phyloP scores from a whole-genome alignment of 2,329 filamentous ascomycete species.

The Cladosporium velox region DNA sequence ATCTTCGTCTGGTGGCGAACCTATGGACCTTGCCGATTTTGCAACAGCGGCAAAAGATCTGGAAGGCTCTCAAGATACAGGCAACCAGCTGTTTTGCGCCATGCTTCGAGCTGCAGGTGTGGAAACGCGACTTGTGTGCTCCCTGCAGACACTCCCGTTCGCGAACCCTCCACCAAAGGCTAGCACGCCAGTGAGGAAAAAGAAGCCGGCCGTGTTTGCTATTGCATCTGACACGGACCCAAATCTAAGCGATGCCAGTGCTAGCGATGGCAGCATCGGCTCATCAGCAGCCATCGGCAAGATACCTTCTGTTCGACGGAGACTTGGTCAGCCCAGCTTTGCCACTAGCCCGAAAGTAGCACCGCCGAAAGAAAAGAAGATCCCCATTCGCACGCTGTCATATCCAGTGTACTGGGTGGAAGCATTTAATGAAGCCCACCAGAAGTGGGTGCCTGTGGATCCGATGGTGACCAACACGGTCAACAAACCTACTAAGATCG shows the following conservation, averaged over 20 bases:
- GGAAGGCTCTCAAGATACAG: slow-evolving; percentile 82
- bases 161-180: slow-evolving; percentile 51
- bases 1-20: slow-evolving; percentile 21
- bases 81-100: slow-evolving; percentile 87
- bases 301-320: slow-evolving; percentile 34
- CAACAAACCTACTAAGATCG: slow-evolving; percentile 72
- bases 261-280: slow-evolving; percentile 30
- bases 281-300: slow-evolving; percentile 28
- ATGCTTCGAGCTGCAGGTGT: slow-evolving; percentile 81
- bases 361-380: slow-evolving; percentile 37
- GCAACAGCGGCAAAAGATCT: slow-evolving; percentile 66
- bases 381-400: slow-evolving; percentile 65
- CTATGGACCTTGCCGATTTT: slow-evolving; percentile 63
- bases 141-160: slow-evolving; percentile 79
- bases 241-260: slow-evolving; percentile 23
- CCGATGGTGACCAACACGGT: slow-evolving; percentile 78
- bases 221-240: slow-evolving; percentile 28
- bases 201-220: slow-evolving; percentile 40
- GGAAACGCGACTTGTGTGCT: slow-evolving; percentile 81
- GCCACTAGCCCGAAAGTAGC: slow-evolving; percentile 16
- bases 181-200: slow-evolving; percentile 45
- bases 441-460: slow-evolving; percentile 91
- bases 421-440: slow-evolving; percentile 78
- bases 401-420: slow-evolving; percentile 95
- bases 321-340: slow-evolving; percentile 38